phyloP scores from a whole-genome alignment of 306 rosid genomes.

The Casuarina glauca region DNA sequence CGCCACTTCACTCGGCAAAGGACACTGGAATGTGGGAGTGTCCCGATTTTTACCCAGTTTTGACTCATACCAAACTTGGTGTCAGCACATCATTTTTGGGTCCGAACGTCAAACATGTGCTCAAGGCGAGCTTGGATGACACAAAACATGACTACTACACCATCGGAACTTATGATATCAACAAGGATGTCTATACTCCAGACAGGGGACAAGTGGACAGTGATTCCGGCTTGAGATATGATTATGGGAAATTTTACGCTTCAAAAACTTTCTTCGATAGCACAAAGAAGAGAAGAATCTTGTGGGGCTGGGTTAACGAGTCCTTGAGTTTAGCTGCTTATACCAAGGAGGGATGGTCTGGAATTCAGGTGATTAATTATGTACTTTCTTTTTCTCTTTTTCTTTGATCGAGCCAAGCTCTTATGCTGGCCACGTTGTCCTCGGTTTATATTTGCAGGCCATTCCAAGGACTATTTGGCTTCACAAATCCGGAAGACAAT shows the following conservation, averaged over 20 bases:
- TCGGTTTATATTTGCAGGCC: conserved; percentile 42
- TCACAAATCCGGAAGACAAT: conserved; percentile 58
- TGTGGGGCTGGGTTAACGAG: conserved; percentile 87
- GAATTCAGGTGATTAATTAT: conserved; percentile 61
- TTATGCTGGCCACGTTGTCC: background rate
- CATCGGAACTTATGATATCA: conserved; percentile 52
- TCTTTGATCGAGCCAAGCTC: too few species aligned
- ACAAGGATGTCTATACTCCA: conserved; percentile 55
- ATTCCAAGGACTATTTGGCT: conserved; percentile 76
- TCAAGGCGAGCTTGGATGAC: conserved; percentile 69
- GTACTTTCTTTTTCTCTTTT: too few species aligned
- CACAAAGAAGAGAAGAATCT: conserved; percentile 56
- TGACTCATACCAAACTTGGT: conserved; percentile 30
- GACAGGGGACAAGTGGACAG: conserved; percentile 44
- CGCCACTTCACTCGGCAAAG: conserved; percentile 57
- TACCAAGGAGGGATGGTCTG: conserved; percentile 80
- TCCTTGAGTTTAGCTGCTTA: conserved; percentile 57
- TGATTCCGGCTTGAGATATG: conserved; percentile 54
- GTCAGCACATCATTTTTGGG: conserved; percentile 47
- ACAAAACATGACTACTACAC: conserved; percentile 60
- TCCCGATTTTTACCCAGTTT: conserved; percentile 78
- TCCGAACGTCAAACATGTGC: conserved; percentile 55
- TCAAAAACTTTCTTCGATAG: conserved; percentile 76
- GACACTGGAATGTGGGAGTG: conserved; percentile 96
- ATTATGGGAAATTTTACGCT: conserved; percentile 81